Evolutionary conservation across 805 yeast genomes (phyloP).

Genomic region (Kodamaea sagamina): DNA sequence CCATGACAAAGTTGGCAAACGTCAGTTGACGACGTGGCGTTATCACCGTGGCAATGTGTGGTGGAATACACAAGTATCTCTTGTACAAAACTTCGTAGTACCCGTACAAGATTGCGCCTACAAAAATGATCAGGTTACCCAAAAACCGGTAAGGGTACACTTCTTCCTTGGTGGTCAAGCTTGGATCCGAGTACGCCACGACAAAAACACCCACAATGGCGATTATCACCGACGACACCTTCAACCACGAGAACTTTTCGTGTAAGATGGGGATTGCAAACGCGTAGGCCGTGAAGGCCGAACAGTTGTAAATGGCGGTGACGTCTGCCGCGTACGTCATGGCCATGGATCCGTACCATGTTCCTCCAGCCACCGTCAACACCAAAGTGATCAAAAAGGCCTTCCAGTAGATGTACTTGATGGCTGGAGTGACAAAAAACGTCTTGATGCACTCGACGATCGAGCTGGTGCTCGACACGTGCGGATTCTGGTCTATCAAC

Average conservation of each 20-base stretch:
- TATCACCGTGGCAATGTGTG: constrained; percentile 43
- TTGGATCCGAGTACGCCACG: constrained; percentile 64
- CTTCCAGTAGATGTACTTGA: constrained; percentile 47
- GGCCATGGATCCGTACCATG: constrained; percentile 86
- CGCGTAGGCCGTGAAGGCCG: constrained; percentile 84
- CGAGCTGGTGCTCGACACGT: constrained; percentile 35
- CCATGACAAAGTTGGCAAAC: constrained; percentile 77
- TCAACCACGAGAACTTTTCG: constrained; percentile 64
- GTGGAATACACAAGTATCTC: constrained; percentile 71
- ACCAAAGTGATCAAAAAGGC: constrained; percentile 53
- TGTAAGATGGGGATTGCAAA: constrained; percentile 75
- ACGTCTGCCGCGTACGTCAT: constrained; percentile 81
- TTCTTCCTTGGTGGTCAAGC: constrained; percentile 19
- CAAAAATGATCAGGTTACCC: constrained; percentile 70
- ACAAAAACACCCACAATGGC: constrained; percentile 76
- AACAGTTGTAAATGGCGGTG: constrained; percentile 88
- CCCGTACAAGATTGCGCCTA: constrained; percentile 79
- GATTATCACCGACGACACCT: constrained; percentile 64
- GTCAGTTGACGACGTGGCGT: constrained; percentile 69
- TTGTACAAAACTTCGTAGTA: constrained; percentile 84
- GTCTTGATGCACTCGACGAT: constrained; percentile 32
- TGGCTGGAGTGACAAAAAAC: constrained; percentile 47
- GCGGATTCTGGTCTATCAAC: constrained; percentile 40
- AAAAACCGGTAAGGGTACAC: constrained; percentile 58
- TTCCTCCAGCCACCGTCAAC: constrained; percentile 71